These are phyloP conservation scores for Jatropha podagrica DNA, from an alignment of 441 rosid species.

Conservation along the genomic window DNA sequence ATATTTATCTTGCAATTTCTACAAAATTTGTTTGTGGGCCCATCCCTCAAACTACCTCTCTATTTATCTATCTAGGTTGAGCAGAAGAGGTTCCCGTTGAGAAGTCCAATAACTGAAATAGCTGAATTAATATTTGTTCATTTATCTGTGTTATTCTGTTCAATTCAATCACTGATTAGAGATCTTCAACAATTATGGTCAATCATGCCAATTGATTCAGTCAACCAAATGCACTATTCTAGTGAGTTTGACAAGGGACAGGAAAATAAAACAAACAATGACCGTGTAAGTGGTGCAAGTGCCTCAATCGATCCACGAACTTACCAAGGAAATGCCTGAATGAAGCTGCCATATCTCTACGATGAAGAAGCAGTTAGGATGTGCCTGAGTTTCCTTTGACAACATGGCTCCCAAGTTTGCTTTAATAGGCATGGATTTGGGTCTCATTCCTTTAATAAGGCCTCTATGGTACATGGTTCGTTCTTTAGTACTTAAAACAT, in stretches of 20 bases:
- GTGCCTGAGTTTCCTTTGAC: not conserved
- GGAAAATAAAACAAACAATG: not conserved
- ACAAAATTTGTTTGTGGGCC: not conserved
- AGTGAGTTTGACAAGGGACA: not conserved
- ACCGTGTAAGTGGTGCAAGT: not conserved
- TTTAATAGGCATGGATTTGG: not conserved
- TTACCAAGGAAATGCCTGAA: not conserved
- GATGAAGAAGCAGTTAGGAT: not conserved
- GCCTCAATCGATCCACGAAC: not conserved
- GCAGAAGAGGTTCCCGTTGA: not conserved
- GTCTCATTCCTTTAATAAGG: not conserved
- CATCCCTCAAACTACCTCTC: not conserved
- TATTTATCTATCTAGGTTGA: not conserved
- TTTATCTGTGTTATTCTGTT: not conserved
- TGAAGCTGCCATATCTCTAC: not conserved
- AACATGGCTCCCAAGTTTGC: not conserved
- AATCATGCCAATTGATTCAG: too few relatives aligned
- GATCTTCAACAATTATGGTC: not conserved
- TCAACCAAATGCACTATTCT: not conserved
- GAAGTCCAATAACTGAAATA: not conserved
- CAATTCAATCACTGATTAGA: not conserved
- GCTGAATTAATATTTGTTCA: not conserved
- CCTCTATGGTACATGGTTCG: not conserved
- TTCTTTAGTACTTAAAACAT: not conserved
- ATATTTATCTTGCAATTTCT: not conserved